Conservation (phyloP, 345 rosid genomes). For the Sisymbrium altissimum region DNA sequence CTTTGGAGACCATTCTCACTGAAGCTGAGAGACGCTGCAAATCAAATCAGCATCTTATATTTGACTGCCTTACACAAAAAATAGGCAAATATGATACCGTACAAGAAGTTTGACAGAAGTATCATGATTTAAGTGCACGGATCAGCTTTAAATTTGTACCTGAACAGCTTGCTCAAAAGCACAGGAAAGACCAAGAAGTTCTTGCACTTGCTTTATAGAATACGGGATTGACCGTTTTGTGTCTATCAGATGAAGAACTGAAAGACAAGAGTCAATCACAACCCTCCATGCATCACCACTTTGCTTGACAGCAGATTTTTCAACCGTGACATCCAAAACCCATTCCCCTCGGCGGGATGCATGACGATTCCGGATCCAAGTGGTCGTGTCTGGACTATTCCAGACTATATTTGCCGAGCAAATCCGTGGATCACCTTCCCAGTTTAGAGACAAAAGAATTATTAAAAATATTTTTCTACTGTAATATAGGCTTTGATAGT, state of each 20-base stretch:
- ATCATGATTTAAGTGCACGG: background rate
- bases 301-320: slow-evolving; percentile 66
- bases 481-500: background rate
- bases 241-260: slow-evolving; percentile 76
- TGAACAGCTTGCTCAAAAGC: slow-evolving; percentile 91
- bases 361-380: slow-evolving; percentile 66
- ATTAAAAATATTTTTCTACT: slow-evolving; percentile 5
- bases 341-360: slow-evolving; percentile 57
- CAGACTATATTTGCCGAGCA: slow-evolving; percentile 65
- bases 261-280: slow-evolving; percentile 80
- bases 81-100: background rate
- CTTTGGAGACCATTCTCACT: slow-evolving; percentile 77
- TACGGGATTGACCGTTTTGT: slow-evolving; percentile 80
- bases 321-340: slow-evolving; percentile 71
- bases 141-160: slow-evolving; percentile 43
- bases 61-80: background rate
- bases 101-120: background rate
- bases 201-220: slow-evolving; percentile 85
- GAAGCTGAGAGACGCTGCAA: slow-evolving; percentile 89
- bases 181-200: slow-evolving; percentile 83
- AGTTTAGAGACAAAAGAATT: slow-evolving; percentile 22
- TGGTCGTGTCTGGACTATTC: slow-evolving; percentile 64
- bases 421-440: slow-evolving; percentile 82
- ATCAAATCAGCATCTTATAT: slow-evolving; percentile 7
- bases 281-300: slow-evolving; percentile 98